These are phyloP conservation scores for Chloranthus sessilifolius DNA, from an alignment of 164 flowering plant genomes.

Conservation along the genomic window DNA sequence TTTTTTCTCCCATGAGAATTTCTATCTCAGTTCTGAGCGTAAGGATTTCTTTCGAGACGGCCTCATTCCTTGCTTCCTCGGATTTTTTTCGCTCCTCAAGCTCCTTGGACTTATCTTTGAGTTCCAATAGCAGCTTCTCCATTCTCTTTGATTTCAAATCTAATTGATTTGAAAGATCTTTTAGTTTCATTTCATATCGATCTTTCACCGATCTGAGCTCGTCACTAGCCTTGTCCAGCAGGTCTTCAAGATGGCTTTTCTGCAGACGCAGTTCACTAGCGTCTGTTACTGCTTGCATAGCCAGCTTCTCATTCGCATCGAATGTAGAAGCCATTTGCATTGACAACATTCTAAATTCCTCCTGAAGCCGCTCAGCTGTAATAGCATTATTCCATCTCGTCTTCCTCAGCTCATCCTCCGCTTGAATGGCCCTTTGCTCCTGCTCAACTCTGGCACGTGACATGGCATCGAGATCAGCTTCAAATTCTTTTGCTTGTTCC, in stretches of 20 bases:
- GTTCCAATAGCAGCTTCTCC: constrained; percentile 34
- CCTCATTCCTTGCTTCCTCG: constrained; percentile 32
- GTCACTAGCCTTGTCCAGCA: constrained; percentile 44
- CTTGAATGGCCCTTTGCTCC: constrained; percentile 85
- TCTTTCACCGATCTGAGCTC: constrained; percentile 44
- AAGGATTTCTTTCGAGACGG: constrained; percentile 32
- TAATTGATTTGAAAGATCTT: constrained; percentile 35
- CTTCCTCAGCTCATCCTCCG: constrained; percentile 70
- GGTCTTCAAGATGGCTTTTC: constrained; percentile 47
- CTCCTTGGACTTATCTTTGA: constrained; percentile 37
- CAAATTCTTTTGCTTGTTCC: constrained; percentile 53
- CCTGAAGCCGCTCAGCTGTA: constrained; percentile 81
- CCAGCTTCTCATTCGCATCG: constrained; percentile 76
- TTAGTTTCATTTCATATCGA: constrained; percentile 42
- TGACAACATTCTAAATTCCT: constrained; percentile 70
- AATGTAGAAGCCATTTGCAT: constrained; percentile 76
- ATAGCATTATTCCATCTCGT: constrained; percentile 65
- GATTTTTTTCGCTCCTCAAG: constrained; percentile 42
- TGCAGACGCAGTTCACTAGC: constrained; percentile 58
- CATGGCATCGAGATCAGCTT: constrained; percentile 61
- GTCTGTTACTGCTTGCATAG: constrained; percentile 62
- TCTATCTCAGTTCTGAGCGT: constrained; percentile 43
- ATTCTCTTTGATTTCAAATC: constrained; percentile 25
- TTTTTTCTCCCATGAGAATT: constrained; percentile 31
- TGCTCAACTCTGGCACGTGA: constrained; percentile 69